Conservation (phyloP, 352 stramenopile genomes). For the Globisporangium radiosum region DNA sequence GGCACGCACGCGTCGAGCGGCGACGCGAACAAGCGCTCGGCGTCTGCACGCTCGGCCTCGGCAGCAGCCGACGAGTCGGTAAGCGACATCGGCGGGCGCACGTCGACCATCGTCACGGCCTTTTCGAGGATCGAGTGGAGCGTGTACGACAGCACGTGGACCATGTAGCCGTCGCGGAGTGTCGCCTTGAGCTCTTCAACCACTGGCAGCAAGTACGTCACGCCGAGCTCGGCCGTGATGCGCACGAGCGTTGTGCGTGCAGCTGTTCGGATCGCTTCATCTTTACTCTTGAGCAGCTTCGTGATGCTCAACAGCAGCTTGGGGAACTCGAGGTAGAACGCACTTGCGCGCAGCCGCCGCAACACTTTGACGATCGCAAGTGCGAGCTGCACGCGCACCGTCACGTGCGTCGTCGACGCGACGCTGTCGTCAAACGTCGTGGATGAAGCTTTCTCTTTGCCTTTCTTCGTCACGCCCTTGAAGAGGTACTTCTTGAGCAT, state of each 20-base stretch:
- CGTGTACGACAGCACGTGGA: conserved; percentile 85
- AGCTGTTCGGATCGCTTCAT: conserved; percentile 89
- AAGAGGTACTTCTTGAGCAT: conserved; percentile 85
- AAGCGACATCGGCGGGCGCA: conserved; percentile 33
- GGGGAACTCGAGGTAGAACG: conserved; percentile 92
- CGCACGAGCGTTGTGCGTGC: conserved; percentile 92
- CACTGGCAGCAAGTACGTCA: conserved; percentile 78
- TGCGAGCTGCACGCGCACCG: conserved; percentile 90
- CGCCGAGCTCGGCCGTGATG: conserved; percentile 89
- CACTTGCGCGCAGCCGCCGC: conserved; percentile 83
- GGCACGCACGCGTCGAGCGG: conserved; percentile 74
- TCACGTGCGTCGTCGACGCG: conserved; percentile 38
- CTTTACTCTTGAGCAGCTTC: conserved; percentile 87
- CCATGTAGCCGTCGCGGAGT: conserved; percentile 79
- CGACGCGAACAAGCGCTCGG: conserved; percentile 39
- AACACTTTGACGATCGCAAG: conserved; percentile 97
- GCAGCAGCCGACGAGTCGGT: conserved; percentile 13
- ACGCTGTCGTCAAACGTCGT: conserved; percentile 44
- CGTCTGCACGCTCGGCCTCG: conserved; percentile 5
- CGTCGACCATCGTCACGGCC: conserved; percentile 47
- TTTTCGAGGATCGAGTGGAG: conserved; percentile 81
- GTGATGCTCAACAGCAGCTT: conserved; percentile 91
- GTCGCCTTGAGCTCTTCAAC: conserved; percentile 81
- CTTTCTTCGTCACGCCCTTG: conserved; percentile 65
- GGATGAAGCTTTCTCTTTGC: conserved; percentile 16